Percentiles rank a stretch among this genome's conserved stretches.
Evolutionary conservation across 2,329 filamentous ascomycete species (phyloP).

Genomic region (Monosporascus sp.): DNA sequence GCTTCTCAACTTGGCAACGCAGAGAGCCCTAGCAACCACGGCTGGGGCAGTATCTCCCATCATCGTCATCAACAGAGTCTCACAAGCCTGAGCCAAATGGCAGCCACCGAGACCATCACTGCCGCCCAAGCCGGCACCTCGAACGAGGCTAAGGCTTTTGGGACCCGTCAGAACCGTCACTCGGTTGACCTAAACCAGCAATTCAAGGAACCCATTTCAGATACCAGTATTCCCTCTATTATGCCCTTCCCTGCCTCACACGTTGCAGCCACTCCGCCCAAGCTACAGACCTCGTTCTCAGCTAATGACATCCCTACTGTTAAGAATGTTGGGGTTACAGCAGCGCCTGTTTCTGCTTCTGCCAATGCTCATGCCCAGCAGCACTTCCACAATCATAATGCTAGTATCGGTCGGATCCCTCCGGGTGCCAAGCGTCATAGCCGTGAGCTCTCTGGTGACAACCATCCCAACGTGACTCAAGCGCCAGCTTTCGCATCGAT

Average conservation of each 20-base stretch:
- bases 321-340: slow-evolving; percentile 59
- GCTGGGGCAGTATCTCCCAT: slow-evolving; percentile 60
- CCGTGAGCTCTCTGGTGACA: slow-evolving; percentile 61
- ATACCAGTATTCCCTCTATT: slow-evolving; percentile 29
- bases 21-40: slow-evolving; percentile 33
- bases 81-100: slow-evolving; percentile 39
- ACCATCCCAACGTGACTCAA: slow-evolving; percentile 32
- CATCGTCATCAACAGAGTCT: slow-evolving; percentile 63
- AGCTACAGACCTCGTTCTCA: slow-evolving; percentile 84
- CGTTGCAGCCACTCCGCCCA: slow-evolving; percentile 59
- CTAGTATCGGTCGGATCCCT: slow-evolving; percentile 75
- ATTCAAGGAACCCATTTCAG: slow-evolving; percentile 35
- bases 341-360: slow-evolving; percentile 36
- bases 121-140: slow-evolving; percentile 30
- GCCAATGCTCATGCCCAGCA: slow-evolving; percentile 57
- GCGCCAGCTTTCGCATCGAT: slow-evolving; percentile 51
- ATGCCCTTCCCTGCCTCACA: slow-evolving; percentile 45
- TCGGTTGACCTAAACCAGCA: slow-evolving; percentile 49
- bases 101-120: slow-evolving; percentile 31
- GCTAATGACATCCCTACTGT: slow-evolving; percentile 83
- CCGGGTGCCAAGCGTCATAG: slow-evolving; percentile 65
- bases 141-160: slow-evolving; percentile 42
- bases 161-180: slow-evolving; percentile 48
- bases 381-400: slow-evolving; percentile 72
- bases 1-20: slow-evolving; percentile 65